phyloP scores from a whole-genome alignment of 2,329 filamentous ascomycete genomes.

The Alternaria ventricosa region DNA sequence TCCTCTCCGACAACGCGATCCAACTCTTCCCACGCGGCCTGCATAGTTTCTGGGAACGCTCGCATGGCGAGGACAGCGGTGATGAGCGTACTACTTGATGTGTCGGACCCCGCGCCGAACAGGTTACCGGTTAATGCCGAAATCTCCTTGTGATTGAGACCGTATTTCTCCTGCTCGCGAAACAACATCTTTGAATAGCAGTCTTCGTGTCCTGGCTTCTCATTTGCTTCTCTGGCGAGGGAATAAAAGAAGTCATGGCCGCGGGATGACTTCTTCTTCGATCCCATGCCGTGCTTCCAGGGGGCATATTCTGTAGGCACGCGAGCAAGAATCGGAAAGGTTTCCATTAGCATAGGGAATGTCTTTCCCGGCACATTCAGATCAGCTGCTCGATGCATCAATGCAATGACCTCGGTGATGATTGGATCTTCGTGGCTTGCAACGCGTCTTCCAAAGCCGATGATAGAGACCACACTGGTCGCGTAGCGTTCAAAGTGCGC shows the following conservation, averaged over 20 bases:
- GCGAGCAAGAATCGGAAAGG: conserved; percentile 61
- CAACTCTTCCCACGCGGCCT: conserved; percentile 42
- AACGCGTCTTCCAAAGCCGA: conserved; percentile 63
- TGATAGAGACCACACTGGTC: conserved; percentile 62
- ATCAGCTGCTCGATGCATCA: conserved; percentile 65
- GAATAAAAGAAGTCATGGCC: conserved; percentile 47
- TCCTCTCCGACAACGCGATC: conserved; percentile 41
- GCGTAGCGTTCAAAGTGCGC: conserved; percentile 62
- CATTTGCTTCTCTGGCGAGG: conserved; percentile 38
- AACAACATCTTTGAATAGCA: conserved; percentile 53
- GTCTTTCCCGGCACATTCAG: conserved; percentile 58
- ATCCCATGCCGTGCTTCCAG: conserved; percentile 46
- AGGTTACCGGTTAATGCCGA: conserved; percentile 42
- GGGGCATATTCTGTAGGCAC: conserved; percentile 58
- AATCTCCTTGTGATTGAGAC: conserved; percentile 38
- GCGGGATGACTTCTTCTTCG: conserved; percentile 32
- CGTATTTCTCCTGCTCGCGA: conserved; percentile 40
- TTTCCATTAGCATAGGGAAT: conserved; percentile 66
- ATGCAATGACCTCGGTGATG: conserved; percentile 65
- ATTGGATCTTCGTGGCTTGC: conserved; percentile 61
- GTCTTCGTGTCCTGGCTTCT: conserved; percentile 39
- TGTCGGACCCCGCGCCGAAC: conserved; percentile 45
- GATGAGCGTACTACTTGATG: conserved; percentile 44
- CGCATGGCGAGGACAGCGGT: conserved; percentile 44
- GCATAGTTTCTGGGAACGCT: conserved; percentile 40